Base-by-base conservation (phyloP, 129 eudicot species). In the Pseudognaphalium luteoalbum region DNA sequence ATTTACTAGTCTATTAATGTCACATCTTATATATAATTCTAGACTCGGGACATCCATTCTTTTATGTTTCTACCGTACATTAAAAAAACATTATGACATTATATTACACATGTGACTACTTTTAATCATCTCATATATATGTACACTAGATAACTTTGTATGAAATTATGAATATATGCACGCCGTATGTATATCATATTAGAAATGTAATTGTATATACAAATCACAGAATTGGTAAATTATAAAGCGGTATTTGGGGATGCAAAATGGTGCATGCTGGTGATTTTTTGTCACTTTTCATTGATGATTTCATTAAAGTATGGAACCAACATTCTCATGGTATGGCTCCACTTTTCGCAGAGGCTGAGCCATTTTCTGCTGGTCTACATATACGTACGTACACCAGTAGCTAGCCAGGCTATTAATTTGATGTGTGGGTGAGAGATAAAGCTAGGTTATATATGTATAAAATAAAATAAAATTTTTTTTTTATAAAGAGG, bases 321-420 rank as follows among this genome's bases (percentile, higher is more conserved):
- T 76, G 82, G 82, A 85, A 91, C 97, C 89, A 88, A 88, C 95
- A 91, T 91, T 91, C 97, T 86, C 90, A 91, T 85, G 90, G 95
- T 83, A 88, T 85, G 95, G 94, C 92, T 88, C 88, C 89, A 86
- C 87, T 33, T 58, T 76, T 82, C 75, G 64, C 74, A 71, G 41
- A 73, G 59, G 77, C 64, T 56, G 56, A 57, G 39, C 70, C 34
- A 66, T 33, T 50, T 62, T 87, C 19, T 69, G 76, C 75, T 66
- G 58, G 78, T 47, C 21, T 47, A 59, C 17, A 77, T 56, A 62
- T 17, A 25, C 28, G 28, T 25, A 25, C 28, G 28, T 25, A 39
- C 16, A 74, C 58, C 47, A 10, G 4, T 25, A 19, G 56, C 15
- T 57, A 34, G 42, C 60, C 44, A 39, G 30, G 60, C 28, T 61